Conservation (phyloP, 352 stramenopile genomes). For the Globisporangium yorkense region DNA sequence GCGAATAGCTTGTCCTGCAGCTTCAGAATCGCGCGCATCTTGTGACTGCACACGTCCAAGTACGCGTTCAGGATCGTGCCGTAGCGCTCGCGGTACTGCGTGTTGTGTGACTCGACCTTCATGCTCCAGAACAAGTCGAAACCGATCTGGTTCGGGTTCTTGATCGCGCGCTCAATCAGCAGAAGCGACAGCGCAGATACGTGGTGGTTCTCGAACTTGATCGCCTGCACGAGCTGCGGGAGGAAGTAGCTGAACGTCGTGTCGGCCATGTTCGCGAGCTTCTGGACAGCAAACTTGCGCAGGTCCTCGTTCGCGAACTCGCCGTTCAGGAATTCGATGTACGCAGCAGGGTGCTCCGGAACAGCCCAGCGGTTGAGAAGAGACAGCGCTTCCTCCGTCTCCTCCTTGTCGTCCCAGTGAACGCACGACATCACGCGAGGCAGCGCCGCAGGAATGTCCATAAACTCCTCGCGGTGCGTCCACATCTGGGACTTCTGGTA, state of each 20-base stretch:
- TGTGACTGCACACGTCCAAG: slow-evolving; percentile 81
- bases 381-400: slow-evolving; percentile 63
- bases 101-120: slow-evolving; percentile 85
- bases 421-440: slow-evolving; percentile 79
- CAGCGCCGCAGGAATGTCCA: slow-evolving; percentile 61
- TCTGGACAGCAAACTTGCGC: slow-evolving; percentile 67
- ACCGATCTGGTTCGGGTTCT: slow-evolving; percentile 84
- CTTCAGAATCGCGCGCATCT: slow-evolving; percentile 90
- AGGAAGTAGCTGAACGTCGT: slow-evolving; percentile 86
- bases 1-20: slow-evolving; percentile 86
- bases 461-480: slow-evolving; percentile 75
- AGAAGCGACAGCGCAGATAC: slow-evolving; percentile 66
- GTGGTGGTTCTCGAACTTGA: slow-evolving; percentile 89
- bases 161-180: slow-evolving; percentile 84
- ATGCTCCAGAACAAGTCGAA: slow-evolving; percentile 89
- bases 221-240: slow-evolving; percentile 83
- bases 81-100: slow-evolving; percentile 75
- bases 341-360: slow-evolving; percentile 72
- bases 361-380: slow-evolving; percentile 63
- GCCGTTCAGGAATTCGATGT: slow-evolving; percentile 77
- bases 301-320: slow-evolving; percentile 75
- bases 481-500: slow-evolving; percentile 84
- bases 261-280: slow-evolving; percentile 81
- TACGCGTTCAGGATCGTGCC: slow-evolving; percentile 80
- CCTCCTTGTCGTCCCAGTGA: slow-evolving; percentile 68